Conservation (phyloP, 805 yeast genomes). For the Candida germanica region DNA sequence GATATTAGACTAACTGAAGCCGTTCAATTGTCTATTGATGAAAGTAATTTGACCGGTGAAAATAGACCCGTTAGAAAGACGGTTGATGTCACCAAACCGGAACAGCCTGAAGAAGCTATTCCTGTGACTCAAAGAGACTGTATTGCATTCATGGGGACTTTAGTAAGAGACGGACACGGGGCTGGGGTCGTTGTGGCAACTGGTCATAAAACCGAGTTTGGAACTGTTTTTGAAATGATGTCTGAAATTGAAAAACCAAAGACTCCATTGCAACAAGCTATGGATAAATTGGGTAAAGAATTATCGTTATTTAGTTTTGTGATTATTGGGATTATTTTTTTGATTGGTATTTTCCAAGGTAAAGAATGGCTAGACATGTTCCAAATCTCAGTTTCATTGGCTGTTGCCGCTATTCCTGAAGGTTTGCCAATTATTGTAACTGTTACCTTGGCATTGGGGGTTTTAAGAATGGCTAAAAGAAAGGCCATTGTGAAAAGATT, state of each 20-base stretch:
- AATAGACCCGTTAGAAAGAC: constrained; percentile 78
- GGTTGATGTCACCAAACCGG: constrained; percentile 30
- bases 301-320: constrained; percentile 79
- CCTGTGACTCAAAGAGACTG: constrained; percentile 68
- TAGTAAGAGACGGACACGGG: constrained; percentile 95
- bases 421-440: constrained; percentile 98
- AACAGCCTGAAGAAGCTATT: constrained; percentile 26
- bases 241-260: constrained; percentile 92
- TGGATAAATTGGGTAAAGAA: constrained; percentile 95
- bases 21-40: constrained; percentile 82
- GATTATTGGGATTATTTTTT: constrained; percentile 86
- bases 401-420: constrained; percentile 99
- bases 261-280: constrained; percentile 91
- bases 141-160: constrained; percentile 95
- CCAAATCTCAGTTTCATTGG: constrained; percentile 93
- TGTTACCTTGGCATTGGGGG: constrained; percentile 94
- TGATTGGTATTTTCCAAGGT: constrained; percentile 88
- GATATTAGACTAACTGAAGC: constrained; percentile 81
- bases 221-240: constrained; percentile 95
- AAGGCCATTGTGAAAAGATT: constrained; percentile 91
- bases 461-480: constrained; percentile 90
- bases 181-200: constrained; percentile 91
- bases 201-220: constrained; percentile 87
- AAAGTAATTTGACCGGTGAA: constrained; percentile 94
- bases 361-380: constrained; percentile 97